A percentile compares a stretch with the other conserved stretches of the same genome.
These are phyloP conservation scores for Linanthus parryae DNA, from an alignment of 148 eudicot genomes.

Conservation along the genomic window DNA sequence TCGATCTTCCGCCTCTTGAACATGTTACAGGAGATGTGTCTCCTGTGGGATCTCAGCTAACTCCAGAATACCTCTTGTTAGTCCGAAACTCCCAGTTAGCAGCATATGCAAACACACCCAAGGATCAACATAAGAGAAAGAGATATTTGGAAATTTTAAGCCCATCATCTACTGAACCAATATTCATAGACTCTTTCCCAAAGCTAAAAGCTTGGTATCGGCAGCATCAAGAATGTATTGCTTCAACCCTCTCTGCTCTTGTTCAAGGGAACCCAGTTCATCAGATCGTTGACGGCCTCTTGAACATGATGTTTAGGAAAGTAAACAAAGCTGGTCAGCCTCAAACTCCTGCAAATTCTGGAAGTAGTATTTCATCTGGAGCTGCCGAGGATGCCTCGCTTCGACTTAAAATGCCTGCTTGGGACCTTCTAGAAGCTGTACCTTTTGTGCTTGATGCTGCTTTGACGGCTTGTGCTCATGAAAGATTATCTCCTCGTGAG, in stretches of 20 bases:
- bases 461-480: conserved; percentile 86
- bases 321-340: conserved; percentile 49
- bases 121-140: conserved; percentile 30
- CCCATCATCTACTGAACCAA: conserved; percentile 53
- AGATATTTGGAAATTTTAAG: conserved; percentile 41
- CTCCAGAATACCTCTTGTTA: conserved; percentile 78
- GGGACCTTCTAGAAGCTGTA: conserved; percentile 96
- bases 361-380: conserved; percentile 76
- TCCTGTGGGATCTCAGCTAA: conserved; percentile 69
- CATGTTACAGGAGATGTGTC: conserved; percentile 56
- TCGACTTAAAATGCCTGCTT: conserved; percentile 75
- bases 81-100: conserved; percentile 71
- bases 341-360: conserved; percentile 42
- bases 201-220: conserved; percentile 78
- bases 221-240: conserved; percentile 88
- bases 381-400: conserved; percentile 57
- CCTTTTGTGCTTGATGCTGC: conserved; percentile 95
- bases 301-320: conserved; percentile 81
- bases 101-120: conserved; percentile 30
- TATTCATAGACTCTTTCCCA: conserved; percentile 90
- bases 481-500: conserved; percentile 85
- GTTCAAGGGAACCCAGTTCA: conserved; percentile 75
- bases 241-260: conserved; percentile 79
- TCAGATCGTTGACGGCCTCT: conserved; percentile 72
- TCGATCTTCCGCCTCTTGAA: conserved; percentile 79